Base-by-base conservation (phyloP, 306 rosid genomes). In the Herpetospermum pedunculosum region DNA sequence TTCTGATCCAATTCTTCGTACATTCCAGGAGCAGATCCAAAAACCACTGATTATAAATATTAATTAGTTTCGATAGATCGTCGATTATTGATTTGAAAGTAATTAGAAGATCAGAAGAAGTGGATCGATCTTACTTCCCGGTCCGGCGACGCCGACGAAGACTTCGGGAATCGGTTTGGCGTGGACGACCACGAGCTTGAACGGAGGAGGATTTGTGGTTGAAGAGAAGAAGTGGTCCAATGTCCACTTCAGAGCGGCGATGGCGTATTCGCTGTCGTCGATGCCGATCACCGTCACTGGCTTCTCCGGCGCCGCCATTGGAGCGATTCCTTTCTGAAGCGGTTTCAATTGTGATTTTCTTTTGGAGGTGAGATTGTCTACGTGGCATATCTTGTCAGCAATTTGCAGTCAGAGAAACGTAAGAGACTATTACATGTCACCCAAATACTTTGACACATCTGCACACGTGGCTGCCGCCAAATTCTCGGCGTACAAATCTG, bases 171-270 rank as follows among this genome's bases (percentile, higher is more conserved):
- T 1, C 41, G 85, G 89, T 55, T 81, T 92, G 57, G 92, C 85
- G 78, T 88, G 82, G 57, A 88, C 84, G 54, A 90, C 52, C 78
- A 90, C 47, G 59, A 92, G 85, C 54, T 85, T 85, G 83, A 86
- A 53, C 15, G 6, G 60, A 21, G 32, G 60, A 3, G 82, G 77
- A n/a, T 29, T 6, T 59, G 2, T 30, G 1, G 68, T 16, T 14
- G 12, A 34, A 15, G 68, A 14, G 68, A 28, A 57, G n/a, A 59
- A 30, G 25, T 59, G 68, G n/a, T 85, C 82, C 5, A 87, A 67
- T 16, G 85, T 81, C 92, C 92, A 87, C 57, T 76, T 70, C n/a
- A 87, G 78, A 0, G 89, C 92, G 41, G 76, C 72, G 0, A 5
- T 30, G 67, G 89, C 84, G 41, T n/a, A 77, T 9, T 83, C 82